These are phyloP conservation scores for Sarocladiaceae sp. DNA, from an alignment of 2,329 filamentous ascomycete species.

Conservation along the genomic window DNA sequence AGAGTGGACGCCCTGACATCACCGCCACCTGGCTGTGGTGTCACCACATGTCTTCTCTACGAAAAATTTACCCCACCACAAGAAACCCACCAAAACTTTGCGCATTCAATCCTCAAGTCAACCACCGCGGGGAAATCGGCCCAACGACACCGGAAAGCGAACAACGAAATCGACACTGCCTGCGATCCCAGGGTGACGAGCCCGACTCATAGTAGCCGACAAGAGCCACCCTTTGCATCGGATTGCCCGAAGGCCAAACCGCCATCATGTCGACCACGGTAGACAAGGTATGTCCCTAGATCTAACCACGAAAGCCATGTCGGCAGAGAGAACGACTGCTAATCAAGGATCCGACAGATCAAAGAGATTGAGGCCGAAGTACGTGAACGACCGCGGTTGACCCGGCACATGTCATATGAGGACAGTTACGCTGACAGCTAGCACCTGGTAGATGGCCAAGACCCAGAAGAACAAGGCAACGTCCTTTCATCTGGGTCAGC, in stretches of 20 bases:
- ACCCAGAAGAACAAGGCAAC: slow-evolving; percentile 98
- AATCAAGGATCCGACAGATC: slow-evolving; percentile 59
- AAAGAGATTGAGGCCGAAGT: slow-evolving; percentile 96
- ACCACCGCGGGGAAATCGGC: background rate
- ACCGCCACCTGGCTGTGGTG: slow-evolving; percentile 16
- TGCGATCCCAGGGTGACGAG: background rate
- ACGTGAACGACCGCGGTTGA: slow-evolving; percentile 30
- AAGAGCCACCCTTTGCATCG: background rate
- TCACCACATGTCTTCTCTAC: background rate
- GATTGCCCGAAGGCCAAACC: slow-evolving; percentile 5
- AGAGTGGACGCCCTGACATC: slow-evolving; percentile 24
- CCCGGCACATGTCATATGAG: slow-evolving; percentile 56
- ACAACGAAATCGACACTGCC: slow-evolving; percentile 10
- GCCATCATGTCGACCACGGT: slow-evolving; percentile 90
- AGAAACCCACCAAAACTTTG: slow-evolving; percentile 10
- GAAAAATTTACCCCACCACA: slow-evolving; percentile 38
- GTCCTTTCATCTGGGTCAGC: slow-evolving; percentile 87
- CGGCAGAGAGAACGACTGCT: slow-evolving; percentile 4
- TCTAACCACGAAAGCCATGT: background rate
- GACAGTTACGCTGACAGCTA: slow-evolving; percentile 68
- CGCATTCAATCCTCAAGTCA: background rate
- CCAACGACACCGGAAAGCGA: background rate
- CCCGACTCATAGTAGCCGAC: background rate
- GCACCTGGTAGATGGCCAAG: slow-evolving; percentile 75
- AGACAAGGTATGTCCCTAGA: slow-evolving; percentile 68